Conservation (phyloP, 1,139 yeast genomes). For the Petasospora rhodanensis region DNA sequence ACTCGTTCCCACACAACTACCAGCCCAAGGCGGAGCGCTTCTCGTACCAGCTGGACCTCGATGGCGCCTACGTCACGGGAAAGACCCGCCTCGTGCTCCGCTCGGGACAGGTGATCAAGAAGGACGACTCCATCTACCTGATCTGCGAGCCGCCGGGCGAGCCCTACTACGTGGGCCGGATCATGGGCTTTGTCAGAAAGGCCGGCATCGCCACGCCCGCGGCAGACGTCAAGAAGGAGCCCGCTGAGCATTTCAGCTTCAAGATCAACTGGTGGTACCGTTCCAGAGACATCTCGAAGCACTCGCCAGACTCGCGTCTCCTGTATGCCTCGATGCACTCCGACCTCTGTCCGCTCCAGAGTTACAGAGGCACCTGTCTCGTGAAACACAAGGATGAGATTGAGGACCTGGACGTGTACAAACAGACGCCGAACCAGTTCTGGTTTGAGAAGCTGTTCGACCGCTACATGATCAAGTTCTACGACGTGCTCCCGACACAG, state of each 20-base stretch:
- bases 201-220: constrained; percentile 10
- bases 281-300: constrained; percentile 75
- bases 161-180: constrained; percentile 84
- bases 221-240: constrained; percentile 18
- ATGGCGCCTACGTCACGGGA: constrained; percentile 34
- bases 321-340: constrained; percentile 84
- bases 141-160: constrained; percentile 94
- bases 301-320: constrained; percentile 66
- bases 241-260: constrained; percentile 51
- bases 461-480: constrained; percentile 78
- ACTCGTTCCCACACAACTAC: too few species aligned
- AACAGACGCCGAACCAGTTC: constrained; percentile 61
- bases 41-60: constrained; percentile 34
- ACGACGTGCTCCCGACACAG: constrained; percentile 67
- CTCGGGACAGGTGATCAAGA: constrained; percentile 31
- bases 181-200: constrained; percentile 66
- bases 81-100: constrained; percentile 22
- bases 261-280: constrained; percentile 91
- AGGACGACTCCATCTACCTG: constrained; percentile 71
- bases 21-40: constrained; percentile 18
- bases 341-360: constrained; percentile 72
- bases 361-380: constrained; percentile 71
- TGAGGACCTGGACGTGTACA: constrained; percentile 48
- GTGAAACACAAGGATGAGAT: constrained; percentile 69
- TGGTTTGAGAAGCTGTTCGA: constrained; percentile 87